Conservation (phyloP, 257 asterid species). For the Nicotiana paniculata region DNA sequence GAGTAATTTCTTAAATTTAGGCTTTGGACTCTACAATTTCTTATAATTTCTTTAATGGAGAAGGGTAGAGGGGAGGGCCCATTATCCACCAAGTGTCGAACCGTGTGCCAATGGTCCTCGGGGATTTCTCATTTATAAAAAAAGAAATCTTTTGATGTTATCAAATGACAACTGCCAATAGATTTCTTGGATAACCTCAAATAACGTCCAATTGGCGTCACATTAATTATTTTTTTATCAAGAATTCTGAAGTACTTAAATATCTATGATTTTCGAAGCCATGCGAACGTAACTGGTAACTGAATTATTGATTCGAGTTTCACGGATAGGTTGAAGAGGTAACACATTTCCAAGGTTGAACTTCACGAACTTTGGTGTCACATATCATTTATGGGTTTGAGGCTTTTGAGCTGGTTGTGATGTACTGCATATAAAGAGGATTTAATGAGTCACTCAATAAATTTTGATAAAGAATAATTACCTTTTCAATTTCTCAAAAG, state of each 20-base stretch:
- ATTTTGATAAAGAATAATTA: background rate
- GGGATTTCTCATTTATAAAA: background rate
- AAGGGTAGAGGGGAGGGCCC: background rate
- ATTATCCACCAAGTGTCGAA: background rate
- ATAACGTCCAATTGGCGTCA: background rate
- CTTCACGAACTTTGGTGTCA: constrained; percentile 1
- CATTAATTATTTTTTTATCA: background rate
- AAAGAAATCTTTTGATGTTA: background rate
- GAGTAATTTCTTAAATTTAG: background rate
- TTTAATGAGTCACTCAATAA: background rate
- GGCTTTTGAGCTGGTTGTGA: background rate
- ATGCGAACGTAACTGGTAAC: background rate
- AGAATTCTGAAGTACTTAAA: background rate
- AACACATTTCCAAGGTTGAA: background rate
- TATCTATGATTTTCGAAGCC: background rate
- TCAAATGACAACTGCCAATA: background rate
- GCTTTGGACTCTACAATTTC: background rate
- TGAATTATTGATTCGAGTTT: background rate
- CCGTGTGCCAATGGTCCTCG: background rate
- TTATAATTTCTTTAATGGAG: background rate
- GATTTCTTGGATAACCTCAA: background rate
- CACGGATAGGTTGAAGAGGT: constrained; percentile 1
- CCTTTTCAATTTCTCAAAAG: background rate
- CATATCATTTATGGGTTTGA: background rate
- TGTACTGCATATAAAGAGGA: background rate